These are phyloP conservation scores for Nitzschia putrida DNA, from an alignment of 108 stramenopile genomes.

Conservation along the genomic window DNA sequence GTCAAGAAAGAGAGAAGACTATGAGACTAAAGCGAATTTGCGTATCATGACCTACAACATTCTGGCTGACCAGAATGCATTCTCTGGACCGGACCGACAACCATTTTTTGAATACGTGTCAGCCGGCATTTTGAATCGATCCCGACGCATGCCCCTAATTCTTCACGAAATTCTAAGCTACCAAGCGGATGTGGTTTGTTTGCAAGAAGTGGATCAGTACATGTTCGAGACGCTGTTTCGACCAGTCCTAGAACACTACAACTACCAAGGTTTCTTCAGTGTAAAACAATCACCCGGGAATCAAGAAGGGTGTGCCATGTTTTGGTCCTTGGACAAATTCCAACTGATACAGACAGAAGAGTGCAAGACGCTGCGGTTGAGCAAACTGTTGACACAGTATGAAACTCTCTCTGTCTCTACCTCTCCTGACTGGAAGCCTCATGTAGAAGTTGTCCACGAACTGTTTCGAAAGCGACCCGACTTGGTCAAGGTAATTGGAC, in stretches of 20 bases:
- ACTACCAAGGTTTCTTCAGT: constrained; percentile 63
- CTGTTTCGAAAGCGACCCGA: constrained; percentile 46
- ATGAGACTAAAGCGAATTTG: constrained; percentile 2
- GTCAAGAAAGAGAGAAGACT: constrained; percentile 3
- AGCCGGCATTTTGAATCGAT: constrained; percentile 39
- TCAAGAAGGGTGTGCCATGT: constrained; percentile 65
- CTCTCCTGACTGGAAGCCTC: constrained; percentile 40
- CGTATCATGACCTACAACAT: constrained; percentile 78
- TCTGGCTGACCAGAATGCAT: constrained; percentile 73
- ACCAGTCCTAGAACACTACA: constrained; percentile 28
- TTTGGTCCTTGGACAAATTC: constrained; percentile 61
- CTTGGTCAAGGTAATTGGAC: constrained; percentile 38
- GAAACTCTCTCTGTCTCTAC: background rate
- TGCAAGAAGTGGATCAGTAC: constrained; percentile 77
- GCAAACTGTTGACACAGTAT: constrained; percentile 13
- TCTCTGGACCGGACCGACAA: constrained; percentile 34
- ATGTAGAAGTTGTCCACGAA: constrained; percentile 32
- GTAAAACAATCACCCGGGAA: constrained; percentile 36
- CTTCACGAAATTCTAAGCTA: constrained; percentile 70
- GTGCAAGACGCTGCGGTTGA: constrained; percentile 2
- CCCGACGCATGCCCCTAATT: constrained; percentile 66
- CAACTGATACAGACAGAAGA: constrained; percentile 24
- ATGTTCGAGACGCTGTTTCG: constrained; percentile 34
- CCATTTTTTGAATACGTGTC: constrained; percentile 52
- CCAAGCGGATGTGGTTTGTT: constrained; percentile 65